Base-by-base conservation (phyloP, 2,329 filamentous ascomycete species). In the Ustulina deusta region DNA sequence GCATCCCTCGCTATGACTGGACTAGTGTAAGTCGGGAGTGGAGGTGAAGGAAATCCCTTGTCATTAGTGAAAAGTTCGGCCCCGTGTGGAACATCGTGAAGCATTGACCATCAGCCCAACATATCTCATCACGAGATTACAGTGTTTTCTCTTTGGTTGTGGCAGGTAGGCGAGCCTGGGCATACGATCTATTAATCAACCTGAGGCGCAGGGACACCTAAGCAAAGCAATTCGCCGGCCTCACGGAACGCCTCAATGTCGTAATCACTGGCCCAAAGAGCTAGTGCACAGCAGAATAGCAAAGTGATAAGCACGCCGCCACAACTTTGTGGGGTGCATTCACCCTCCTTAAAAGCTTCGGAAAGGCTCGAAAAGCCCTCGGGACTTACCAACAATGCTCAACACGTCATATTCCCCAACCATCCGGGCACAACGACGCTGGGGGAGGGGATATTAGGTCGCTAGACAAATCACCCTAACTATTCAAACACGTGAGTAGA, bases 311-410 rank as follows among this genome's bases (percentile, higher is more conserved):
- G 62, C 62, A 66, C 40, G 65, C 64, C 64, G 61, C 59, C 64
- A 65, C 62, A 64, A 42, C 68, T 63, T 44, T 71, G 73, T 73
- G 73, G 74, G 73, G 73, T 75, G 71, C 72, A 72, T 72, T 57
- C 56, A 54, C 64, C 61, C 56, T 61, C 67, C 66, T 63, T 38
- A 17, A 55, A 56, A 63, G 25, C 46, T 51, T 51, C 25, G 25
- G 20, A 55, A 58, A 55, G 57, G 55, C 57, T 54, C 44, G 34
- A 56, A 29, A 60, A 65, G 69, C 67, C 67, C 55, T 63, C 64
- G 48, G 34, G 29, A 55, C 56, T 38, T 44, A 36, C 67, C 51
- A 61, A 66, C 51, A 51, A 49, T 55, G 46, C 34, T 55, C 46
- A 54, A 20, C 25, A 32, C 36, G 48, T 57, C 54, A 34, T 60